phyloP scores from a whole-genome alignment of 1,284 basidiomycete genomes.

The Sutorius eximius region DNA sequence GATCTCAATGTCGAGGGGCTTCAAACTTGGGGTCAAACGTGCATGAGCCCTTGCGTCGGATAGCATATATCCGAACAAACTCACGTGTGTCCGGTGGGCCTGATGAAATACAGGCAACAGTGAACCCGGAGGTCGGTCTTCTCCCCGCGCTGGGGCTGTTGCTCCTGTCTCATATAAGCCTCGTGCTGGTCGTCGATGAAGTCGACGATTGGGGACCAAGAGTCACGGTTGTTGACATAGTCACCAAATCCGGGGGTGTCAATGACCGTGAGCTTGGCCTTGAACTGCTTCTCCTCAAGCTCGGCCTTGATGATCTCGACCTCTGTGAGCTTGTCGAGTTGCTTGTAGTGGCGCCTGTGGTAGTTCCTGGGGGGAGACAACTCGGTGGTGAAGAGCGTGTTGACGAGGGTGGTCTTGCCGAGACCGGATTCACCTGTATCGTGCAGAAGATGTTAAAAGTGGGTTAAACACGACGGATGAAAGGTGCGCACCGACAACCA shows the following conservation, averaged over 20 bases:
- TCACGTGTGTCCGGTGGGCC: slow-evolving; percentile 94
- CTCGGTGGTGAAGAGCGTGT: slow-evolving; percentile 99
- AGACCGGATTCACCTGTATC: slow-evolving; percentile 86
- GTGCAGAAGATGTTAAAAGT: background rate
- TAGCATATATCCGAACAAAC: slow-evolving; percentile 25
- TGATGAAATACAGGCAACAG: slow-evolving; percentile 97
- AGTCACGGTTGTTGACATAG: slow-evolving; percentile 99
- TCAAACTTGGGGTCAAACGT: slow-evolving; percentile 56
- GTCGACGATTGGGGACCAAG: slow-evolving; percentile 97
- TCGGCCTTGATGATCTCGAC: slow-evolving; percentile 52
- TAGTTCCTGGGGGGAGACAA: slow-evolving; percentile 93
- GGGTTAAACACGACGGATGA: background rate
- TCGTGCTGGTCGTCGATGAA: slow-evolving; percentile 99
- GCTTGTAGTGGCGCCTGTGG: slow-evolving; percentile 85
- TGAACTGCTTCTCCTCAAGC: slow-evolving; percentile 64
- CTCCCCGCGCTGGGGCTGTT: slow-evolving; percentile 90
- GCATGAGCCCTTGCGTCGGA: slow-evolving; percentile 6
- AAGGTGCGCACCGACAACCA: slow-evolving; percentile 88
- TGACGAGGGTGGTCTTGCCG: slow-evolving; percentile 96
- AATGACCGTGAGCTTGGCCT: slow-evolving; percentile 98
- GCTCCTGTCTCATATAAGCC: slow-evolving; percentile 99
- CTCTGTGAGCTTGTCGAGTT: slow-evolving; percentile 88
- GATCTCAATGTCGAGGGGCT: slow-evolving; percentile 98
- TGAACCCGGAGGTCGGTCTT: slow-evolving; percentile 97
- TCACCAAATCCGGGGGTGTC: slow-evolving; percentile 99